These are phyloP conservation scores for Euphorbia celastroides DNA, from an alignment of 441 rosid species.

Conservation along the genomic window DNA sequence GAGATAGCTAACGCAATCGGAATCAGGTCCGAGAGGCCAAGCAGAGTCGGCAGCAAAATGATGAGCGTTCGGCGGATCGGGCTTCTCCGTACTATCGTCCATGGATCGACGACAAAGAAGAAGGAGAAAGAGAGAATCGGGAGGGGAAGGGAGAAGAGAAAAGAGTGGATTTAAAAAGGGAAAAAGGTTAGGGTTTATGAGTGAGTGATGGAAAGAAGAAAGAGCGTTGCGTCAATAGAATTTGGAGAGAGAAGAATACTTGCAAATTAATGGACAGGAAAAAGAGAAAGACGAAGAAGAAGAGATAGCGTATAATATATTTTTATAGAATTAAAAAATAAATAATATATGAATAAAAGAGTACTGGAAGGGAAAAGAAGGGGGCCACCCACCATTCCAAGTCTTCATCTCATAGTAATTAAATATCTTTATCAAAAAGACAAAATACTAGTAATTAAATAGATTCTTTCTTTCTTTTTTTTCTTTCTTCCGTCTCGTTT, in stretches of 20 bases:
- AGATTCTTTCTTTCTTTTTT: neutral
- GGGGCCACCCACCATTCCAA: neutral
- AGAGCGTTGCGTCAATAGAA: neutral
- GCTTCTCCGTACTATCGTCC: slow-evolving; percentile 27
- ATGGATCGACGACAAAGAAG: slow-evolving; percentile 6
- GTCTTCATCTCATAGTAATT: neutral
- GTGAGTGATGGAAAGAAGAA: slow-evolving; percentile 20
- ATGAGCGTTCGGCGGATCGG: slow-evolving; percentile 53
- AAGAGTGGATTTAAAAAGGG: neutral
- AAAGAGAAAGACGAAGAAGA: neutral
- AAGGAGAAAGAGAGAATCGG: neutral
- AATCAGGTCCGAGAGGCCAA: slow-evolving; percentile 37
- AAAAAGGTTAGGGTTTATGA: slow-evolving; percentile 23
- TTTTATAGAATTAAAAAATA: neutral
- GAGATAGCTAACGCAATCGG: slow-evolving; percentile 41
- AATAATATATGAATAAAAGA: neutral
- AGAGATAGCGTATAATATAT: neutral
- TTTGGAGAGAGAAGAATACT: neutral
- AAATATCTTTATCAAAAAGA: too few relatives aligned
- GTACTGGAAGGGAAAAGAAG: neutral
- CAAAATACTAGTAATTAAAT: too few relatives aligned
- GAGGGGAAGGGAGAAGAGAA: too few relatives aligned
- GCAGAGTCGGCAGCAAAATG: slow-evolving; percentile 26
- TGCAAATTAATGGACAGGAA: neutral
- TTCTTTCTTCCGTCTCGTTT: too few relatives aligned